Evolutionary conservation across 108 stramenopile genomes (phyloP), one percentile per base, ranked within the genome.

Genomic region (Skeletonema costatum): DNA sequence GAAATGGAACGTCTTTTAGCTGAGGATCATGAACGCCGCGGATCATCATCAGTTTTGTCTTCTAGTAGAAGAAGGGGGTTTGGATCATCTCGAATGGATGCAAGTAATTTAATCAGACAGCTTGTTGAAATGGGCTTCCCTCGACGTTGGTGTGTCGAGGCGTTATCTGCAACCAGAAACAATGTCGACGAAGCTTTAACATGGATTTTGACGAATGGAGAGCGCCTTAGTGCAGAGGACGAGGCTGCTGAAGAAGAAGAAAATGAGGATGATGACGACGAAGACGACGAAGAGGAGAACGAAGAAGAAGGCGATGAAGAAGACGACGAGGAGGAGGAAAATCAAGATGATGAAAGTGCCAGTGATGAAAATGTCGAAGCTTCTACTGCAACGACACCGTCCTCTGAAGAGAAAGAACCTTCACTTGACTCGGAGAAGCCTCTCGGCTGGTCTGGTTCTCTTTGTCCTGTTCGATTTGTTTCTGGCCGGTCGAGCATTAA

Each of bases 51-150:
- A 13, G 70, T 71, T 38, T 58, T 77, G 51, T 72, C 87, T 56
- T 53, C 58, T 32, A 72, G 81, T 46, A 80, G 90, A 38, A 82
- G 86, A 53, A 74, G 89, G 41, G 78, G 75, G 17, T 74, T 74
- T 65, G 70, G 70, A 14, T 58, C 68, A 51, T 71, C 80, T 16
- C 70, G 84, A 33, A 56, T 66, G 32, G 77, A 79, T 38, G 73
- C 88, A 35, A 88, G 72, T 36, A 89, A 92, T 59, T 73, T 92
- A 38, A 80, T 97, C 50, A 87, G 85, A 39, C 97, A 98, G 70
- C 87, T 98, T 19, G 84, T 95, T 29, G 98, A 98, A 76, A 98
- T 98, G 97, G 98, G 98, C 30, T 98, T 98, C 73, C 98, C 98
- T 9, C 81, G 89, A 19, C 88, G 89, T 76, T 98, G 96, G 95